Conservation (phyloP, 805 yeast species). For the Priceomyces carsonii region DNA sequence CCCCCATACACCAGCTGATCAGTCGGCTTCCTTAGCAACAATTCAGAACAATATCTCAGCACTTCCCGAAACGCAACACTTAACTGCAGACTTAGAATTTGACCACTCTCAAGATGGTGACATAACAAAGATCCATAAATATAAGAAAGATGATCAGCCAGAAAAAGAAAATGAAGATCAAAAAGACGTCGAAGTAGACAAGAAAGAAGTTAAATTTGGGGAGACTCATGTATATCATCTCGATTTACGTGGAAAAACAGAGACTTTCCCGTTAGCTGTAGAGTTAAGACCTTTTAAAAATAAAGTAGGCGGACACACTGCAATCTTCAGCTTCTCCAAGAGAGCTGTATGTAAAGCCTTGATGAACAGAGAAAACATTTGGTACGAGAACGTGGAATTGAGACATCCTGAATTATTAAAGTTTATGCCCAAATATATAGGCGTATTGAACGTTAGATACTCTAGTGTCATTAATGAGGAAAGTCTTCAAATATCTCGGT, state of each 20-base stretch:
- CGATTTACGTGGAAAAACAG: conserved; percentile 10
- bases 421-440: conserved; percentile 93
- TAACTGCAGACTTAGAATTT: conserved; percentile 52
- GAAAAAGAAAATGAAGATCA: too few relatives aligned
- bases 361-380: conserved; percentile 83
- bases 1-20: conserved; percentile 54
- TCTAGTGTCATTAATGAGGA: conserved; percentile 45
- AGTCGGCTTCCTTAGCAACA: conserved; percentile 9
- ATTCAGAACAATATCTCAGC: conserved; percentile 3
- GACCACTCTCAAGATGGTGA: conserved; percentile 36
- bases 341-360: conserved; percentile 93
- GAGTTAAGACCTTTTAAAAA: conserved; percentile 89
- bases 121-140: conserved; percentile 22
- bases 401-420: conserved; percentile 72
- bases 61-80: conserved; percentile 36
- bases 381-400: conserved; percentile 88
- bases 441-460: conserved; percentile 90
- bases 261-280: conserved; percentile 70
- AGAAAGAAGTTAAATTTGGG: conserved; percentile 9
- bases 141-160: conserved; percentile 3
- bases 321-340: conserved; percentile 87
- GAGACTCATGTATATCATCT: conserved; percentile 5
- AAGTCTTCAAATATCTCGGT: conserved; percentile 1
- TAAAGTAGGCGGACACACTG: conserved; percentile 98
- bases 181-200: too few relatives aligned